These are phyloP conservation scores for Aspergillus ochraceus DNA, from an alignment of 2,329 filamentous ascomycete genomes.

Conservation along the genomic window DNA sequence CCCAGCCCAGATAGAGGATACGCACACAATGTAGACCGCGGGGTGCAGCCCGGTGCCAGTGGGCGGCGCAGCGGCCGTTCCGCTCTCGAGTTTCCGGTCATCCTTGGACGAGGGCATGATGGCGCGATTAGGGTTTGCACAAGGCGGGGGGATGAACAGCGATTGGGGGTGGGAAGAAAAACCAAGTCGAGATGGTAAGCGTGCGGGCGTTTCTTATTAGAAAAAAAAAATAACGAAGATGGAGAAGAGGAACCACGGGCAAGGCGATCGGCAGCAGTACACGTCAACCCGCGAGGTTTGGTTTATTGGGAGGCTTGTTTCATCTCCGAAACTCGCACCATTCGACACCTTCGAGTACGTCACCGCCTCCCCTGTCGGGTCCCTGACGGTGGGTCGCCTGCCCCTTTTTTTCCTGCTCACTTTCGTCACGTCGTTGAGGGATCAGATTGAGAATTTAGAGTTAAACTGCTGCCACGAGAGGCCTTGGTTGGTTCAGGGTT, in stretches of 20 bases:
- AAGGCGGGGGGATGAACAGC: not conserved
- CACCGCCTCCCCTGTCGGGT: not conserved
- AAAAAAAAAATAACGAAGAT: no score
- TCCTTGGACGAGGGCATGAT: not conserved
- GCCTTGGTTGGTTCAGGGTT: no score
- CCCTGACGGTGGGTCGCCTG: not conserved
- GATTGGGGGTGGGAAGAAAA: not conserved
- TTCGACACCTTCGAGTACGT: not conserved
- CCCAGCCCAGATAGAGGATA: not conserved
- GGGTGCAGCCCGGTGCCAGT: constrained; percentile 18
- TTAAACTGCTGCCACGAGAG: no score
- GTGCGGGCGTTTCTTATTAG: not conserved
- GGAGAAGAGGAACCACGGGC: no score
- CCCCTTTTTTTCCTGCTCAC: not conserved
- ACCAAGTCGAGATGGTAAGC: not conserved
- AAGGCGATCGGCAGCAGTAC: not conserved
- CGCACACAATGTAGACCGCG: constrained; percentile 32
- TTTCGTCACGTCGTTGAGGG: no score
- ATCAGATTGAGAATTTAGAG: no score
- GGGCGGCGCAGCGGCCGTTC: not conserved
- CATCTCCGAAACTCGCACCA: not conserved
- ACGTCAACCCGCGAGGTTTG: not conserved
- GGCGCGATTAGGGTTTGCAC: not conserved
- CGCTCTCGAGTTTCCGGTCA: not conserved
- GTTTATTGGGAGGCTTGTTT: not conserved